phyloP scores from a whole-genome alignment of 164 flowering plant genomes.

The Tetrastigma voinierianum region DNA sequence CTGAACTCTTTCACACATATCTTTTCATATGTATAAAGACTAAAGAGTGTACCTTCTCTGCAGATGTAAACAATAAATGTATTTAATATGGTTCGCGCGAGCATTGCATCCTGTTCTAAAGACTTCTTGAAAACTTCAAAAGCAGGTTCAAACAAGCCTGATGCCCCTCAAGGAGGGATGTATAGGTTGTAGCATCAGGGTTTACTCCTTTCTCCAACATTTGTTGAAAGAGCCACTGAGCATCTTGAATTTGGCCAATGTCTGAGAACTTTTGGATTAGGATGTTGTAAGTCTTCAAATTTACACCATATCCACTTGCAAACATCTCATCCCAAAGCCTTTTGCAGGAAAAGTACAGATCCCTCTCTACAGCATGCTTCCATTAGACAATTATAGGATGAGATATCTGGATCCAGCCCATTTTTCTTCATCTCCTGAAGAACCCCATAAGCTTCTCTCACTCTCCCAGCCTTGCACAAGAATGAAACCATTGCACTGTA shows the following conservation, averaged over 20 bases:
- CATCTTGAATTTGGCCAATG: slow-evolving; percentile 59
- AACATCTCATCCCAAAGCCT: slow-evolving; percentile 98
- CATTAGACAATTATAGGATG: slow-evolving; percentile 67
- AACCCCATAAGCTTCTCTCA: slow-evolving; percentile 68
- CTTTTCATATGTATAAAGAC: not conserved
- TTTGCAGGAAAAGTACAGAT: slow-evolving; percentile 86
- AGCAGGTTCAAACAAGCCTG: slow-evolving; percentile 56
- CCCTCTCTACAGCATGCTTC: slow-evolving; percentile 92
- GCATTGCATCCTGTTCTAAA: slow-evolving; percentile 44
- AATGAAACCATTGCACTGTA: too few relatives aligned
- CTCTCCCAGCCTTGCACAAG: slow-evolving; percentile 71
- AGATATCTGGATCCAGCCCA: slow-evolving; percentile 63
- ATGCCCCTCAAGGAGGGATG: slow-evolving; percentile 60
- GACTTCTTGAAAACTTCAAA: slow-evolving; percentile 48
- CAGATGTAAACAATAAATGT: slow-evolving; percentile 55
- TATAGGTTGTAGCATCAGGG: slow-evolving; percentile 59
- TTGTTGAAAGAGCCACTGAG: slow-evolving; percentile 53
- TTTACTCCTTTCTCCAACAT: slow-evolving; percentile 65
- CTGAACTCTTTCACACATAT: not conserved
- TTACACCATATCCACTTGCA: slow-evolving; percentile 60
- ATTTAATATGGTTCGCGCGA: slow-evolving; percentile 40
- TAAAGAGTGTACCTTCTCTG: slow-evolving; percentile 64
- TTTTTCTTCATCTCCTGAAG: slow-evolving; percentile 84
- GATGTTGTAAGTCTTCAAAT: slow-evolving; percentile 64
- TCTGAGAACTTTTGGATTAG: slow-evolving; percentile 72